These are phyloP conservation scores for Saturnispora diversa DNA, from an alignment of 805 yeast species.

Conservation along the genomic window DNA sequence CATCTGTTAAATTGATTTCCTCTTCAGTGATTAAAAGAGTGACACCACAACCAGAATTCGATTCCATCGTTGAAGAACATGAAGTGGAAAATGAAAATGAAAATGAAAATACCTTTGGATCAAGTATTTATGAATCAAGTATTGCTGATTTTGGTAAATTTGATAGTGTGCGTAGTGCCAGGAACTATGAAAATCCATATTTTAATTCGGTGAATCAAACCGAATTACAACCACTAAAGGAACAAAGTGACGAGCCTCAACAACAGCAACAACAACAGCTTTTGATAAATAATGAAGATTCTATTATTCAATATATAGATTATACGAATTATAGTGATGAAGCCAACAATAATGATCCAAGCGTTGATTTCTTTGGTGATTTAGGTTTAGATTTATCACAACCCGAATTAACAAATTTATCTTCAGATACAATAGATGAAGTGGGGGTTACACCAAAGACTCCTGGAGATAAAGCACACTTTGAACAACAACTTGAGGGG, in stretches of 20 bases:
- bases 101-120: conserved; percentile 2
- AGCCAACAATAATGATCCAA: neutral
- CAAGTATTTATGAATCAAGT: conserved; percentile 13
- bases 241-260: too few species aligned
- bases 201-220: neutral
- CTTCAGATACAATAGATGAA: conserved; percentile 4
- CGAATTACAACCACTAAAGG: too few species aligned
- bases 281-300: neutral
- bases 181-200: conserved; percentile 7
- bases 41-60: neutral
- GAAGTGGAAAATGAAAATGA: neutral
- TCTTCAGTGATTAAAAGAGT: conserved; percentile 1
- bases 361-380: conserved; percentile 8
- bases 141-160: conserved; percentile 8
- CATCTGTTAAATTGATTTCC: conserved; percentile 5
- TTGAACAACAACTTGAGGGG: too few species aligned
- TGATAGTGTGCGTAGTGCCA: conserved; percentile 1
- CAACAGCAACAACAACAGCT: too few species aligned
- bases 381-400: conserved; percentile 6
- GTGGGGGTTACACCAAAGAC: neutral
- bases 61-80: neutral
- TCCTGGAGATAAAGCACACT: neutral
- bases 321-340: neutral
- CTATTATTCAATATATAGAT: neutral
- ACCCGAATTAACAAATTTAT: conserved; percentile 4